Conservation (phyloP, 2,329 filamentous ascomycete species). For the Alternaria infectoria region DNA sequence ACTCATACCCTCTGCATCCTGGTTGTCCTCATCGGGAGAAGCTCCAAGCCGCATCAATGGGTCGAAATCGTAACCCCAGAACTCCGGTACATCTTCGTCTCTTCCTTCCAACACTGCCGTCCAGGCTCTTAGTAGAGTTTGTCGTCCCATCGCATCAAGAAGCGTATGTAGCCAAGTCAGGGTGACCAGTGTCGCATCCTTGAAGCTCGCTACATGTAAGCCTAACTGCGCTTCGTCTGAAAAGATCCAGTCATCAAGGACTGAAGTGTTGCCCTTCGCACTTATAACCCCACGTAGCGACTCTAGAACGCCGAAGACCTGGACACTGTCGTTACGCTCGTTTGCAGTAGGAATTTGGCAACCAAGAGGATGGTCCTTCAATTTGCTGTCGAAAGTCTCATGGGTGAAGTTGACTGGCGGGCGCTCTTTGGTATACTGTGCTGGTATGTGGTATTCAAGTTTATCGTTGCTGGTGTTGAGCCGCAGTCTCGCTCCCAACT, state of each 20-base stretch:
- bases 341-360: conserved; percentile 44
- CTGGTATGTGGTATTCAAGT: conserved; percentile 54
- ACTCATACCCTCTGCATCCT: conserved; percentile 5
- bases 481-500: conserved; percentile 55
- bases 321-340: conserved; percentile 6
- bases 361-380: conserved; percentile 54
- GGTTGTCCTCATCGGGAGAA: conserved; percentile 13
- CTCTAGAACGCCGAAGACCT: conserved; percentile 1
- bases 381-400: conserved; percentile 40
- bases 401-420: conserved; percentile 54
- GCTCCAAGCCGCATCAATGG: conserved; percentile 18
- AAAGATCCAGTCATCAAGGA: conserved; percentile 23
- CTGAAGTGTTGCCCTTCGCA: conserved; percentile 1
- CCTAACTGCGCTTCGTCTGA: conserved; percentile 16
- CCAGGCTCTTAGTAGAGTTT: conserved; percentile 28
- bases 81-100: conserved; percentile 23
- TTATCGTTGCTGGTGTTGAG: conserved; percentile 40
- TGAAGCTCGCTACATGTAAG: conserved; percentile 26
- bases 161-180: conserved; percentile 32
- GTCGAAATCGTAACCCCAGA: conserved; percentile 26
- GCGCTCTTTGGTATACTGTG: conserved; percentile 41
- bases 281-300: conserved; percentile 7
- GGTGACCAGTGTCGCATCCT: conserved; percentile 30
- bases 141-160: conserved; percentile 26
- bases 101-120: conserved; percentile 27